Base-by-base conservation (phyloP, 352 stramenopile genomes). In the Aphanomyces euteiches region DNA sequence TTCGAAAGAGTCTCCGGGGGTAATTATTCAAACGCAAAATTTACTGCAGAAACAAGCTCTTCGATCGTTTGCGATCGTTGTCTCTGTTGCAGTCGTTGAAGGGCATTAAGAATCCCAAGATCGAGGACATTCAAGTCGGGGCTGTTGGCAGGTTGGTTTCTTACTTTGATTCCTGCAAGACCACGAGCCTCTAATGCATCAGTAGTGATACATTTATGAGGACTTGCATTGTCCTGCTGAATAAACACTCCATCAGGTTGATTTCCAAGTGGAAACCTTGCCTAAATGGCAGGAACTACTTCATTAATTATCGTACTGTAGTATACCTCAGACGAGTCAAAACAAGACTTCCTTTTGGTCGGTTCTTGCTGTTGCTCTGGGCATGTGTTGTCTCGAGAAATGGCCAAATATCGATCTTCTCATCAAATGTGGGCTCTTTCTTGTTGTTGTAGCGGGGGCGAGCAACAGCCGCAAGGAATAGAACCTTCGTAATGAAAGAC, bases 11-110 rank as follows among this genome's bases (percentile, higher is more conserved):
- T 79, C 3, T 37, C 3, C 0, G 58, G 10, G 13, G 57, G n/a
- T 56, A 79, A 72, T 10, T 72, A 58, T 3, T 19, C 34, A 50
- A 63, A 79, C 0, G 72, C 56, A 2, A 69, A 47, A n/a, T 64
- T 13, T 2, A 77, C 72, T 34, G 64, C 72, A 6, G 3, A 2
- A 7, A 79, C 63, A 1, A 77, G 38, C 5, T 38, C 21, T 36
- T 61, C 54, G 21, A 61, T 61, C 7, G 54, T n/a, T n/a, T n/a
- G 12, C 38, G 13, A 39, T 12, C 54, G 38, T 6, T 61, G 15
- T 38, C 41, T n/a, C n/a, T 61, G 54, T 34, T 61, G 54, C 5
- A 61, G 54, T 43, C 54, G 38, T 61, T 61, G 54, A 38, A 61
- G 38, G 13, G 54, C 19, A 38, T 61, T 61, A 41, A 61, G 41